Conservation (phyloP, 2,329 filamentous ascomycete genomes). For the Colletotrichum sp. region DNA sequence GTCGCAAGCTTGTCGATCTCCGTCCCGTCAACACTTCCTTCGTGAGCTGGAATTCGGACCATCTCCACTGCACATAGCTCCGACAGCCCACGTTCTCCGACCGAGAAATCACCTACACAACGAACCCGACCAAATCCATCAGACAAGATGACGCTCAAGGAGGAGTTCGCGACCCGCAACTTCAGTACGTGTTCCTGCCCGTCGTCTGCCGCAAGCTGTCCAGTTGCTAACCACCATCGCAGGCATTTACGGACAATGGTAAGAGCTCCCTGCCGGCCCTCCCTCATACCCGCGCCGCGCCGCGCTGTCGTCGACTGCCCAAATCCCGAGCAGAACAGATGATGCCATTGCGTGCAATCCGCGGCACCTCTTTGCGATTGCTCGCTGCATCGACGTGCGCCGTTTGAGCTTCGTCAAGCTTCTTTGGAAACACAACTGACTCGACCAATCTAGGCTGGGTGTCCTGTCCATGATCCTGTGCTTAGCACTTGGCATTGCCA, state of each 20-base stretch:
- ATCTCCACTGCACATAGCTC: slow-evolving; percentile 19
- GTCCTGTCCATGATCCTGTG: slow-evolving; percentile 75
- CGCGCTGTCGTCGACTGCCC: not conserved
- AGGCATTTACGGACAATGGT: slow-evolving; percentile 83
- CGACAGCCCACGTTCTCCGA: slow-evolving; percentile 21
- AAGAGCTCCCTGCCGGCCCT: slow-evolving; percentile 39
- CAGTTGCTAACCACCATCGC: slow-evolving; percentile 35
- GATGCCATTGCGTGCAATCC: not conserved
- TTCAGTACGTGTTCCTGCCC: slow-evolving; percentile 63
- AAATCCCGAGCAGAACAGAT: not conserved
- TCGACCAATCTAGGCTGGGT: slow-evolving; percentile 59
- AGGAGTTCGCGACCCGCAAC: slow-evolving; percentile 75
- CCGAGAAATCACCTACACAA: slow-evolving; percentile 1
- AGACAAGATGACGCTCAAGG: slow-evolving; percentile 70
- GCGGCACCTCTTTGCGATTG: not conserved
- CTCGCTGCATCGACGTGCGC: not conserved
- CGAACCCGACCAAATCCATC: slow-evolving; percentile 21
- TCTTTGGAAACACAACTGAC: slow-evolving; percentile 19
- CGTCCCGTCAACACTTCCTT: slow-evolving; percentile 3
- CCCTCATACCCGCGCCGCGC: not conserved
- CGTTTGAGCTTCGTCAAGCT: not conserved
- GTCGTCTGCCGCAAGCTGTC: slow-evolving; percentile 16
- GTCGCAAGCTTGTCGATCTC: slow-evolving; percentile 1
- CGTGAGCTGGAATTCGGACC: slow-evolving; percentile 20
- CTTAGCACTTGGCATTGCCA: slow-evolving; percentile 72